Base-by-base conservation (phyloP, 108 stramenopile genomes). In the Schizochytrium sp. region DNA sequence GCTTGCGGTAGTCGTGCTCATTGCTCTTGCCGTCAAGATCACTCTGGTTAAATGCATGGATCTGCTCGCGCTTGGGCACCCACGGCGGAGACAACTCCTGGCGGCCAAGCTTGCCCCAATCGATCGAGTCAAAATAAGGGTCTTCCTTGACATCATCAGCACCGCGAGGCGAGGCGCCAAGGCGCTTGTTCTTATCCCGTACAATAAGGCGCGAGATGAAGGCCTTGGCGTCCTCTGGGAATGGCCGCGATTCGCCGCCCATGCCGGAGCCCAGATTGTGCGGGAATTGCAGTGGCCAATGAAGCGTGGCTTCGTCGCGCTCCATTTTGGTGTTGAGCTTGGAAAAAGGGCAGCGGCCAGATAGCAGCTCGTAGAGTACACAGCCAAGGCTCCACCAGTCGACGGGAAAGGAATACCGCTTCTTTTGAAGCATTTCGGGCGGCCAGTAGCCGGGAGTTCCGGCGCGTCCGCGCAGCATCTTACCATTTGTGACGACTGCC, bases 371-470 rank as follows among this genome's bases (percentile, higher is more conserved):
- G 59, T 87, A 89, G 21, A 89, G 41, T 16, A 89, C 51, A 71
- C 89, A 89, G 19, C 89, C 89, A n/a, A 87, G 72, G 28, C 44
- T 45, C 58, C 57, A 89, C 89, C 89, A 89, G 83, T 89, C 89
- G 45, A 53, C 51, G 6, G 76, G 76, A 23, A 53, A 83, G 6
- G 76, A 83, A 23, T 83, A 83, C 16, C 76, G 76, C 23, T 83
- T 83, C 51, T 53, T 83, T 25, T 21, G 19, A 8, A 93, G 91
- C 93, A 94, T 93, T 90, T 94, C 93, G 23, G 93, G 93, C 10
- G 93, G 88, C 93, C 93, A 94, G 91, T 94, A 89, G 41, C 89
- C 91, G 18, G 89, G 89, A 43, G 90, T 91, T 19, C 92, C 92
- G 23, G 89, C 89, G 34, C 60, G 57, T 6, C 91, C 92, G 10